Base-by-base conservation (phyloP, 257 asterid species). In the Fraxinus anomala region DNA sequence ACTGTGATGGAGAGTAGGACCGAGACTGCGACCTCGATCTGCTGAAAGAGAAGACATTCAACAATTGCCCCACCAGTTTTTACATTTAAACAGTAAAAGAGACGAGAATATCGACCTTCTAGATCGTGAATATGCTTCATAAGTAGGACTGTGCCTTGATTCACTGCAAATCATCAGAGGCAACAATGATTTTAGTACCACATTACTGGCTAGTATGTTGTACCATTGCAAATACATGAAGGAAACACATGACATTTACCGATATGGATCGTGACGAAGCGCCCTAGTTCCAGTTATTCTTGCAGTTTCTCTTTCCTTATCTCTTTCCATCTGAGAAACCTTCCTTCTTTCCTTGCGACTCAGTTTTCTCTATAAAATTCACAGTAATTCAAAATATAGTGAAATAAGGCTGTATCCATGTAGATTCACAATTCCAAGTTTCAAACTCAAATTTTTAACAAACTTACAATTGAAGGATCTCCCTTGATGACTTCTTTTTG, bases 261-360 rank as follows among this genome's bases (percentile, higher is more conserved):
- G 88, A 75, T 96, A 96, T 17, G 98, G 99, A 79, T 96, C 99
- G 40, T 86, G 88, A 79, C 88, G 98, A 84, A 86, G 92, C 77
- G 86, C 91, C 82, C 96, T 90, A 77, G 89, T 84, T 74, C 99
- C 97, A 16, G 93, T 88, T 75, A 83, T 83, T 74, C 92, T 89
- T 51, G 97, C 80, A 78, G 96, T 86, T 84, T 93, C 99, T 84
- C 94, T 92, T 82, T 93, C 99, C 89, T 88, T 90, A 83, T 91
- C 99, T 83, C 95, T 88, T 89, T 85, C 98, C 36, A 91, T 77
- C 77, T 96, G 98, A 82, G 99, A 96, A 79, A 89, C 96, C 82
- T 92, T 96, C 88, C 97, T 89, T 85, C 99, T 89, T 81, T 96
- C 99, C 83, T 93, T 96, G 80, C 99, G 98, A 83, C 97, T 96